Evolutionary conservation across 2,329 filamentous ascomycete species (phyloP).

Genomic region (Hypoxylon sp.): DNA sequence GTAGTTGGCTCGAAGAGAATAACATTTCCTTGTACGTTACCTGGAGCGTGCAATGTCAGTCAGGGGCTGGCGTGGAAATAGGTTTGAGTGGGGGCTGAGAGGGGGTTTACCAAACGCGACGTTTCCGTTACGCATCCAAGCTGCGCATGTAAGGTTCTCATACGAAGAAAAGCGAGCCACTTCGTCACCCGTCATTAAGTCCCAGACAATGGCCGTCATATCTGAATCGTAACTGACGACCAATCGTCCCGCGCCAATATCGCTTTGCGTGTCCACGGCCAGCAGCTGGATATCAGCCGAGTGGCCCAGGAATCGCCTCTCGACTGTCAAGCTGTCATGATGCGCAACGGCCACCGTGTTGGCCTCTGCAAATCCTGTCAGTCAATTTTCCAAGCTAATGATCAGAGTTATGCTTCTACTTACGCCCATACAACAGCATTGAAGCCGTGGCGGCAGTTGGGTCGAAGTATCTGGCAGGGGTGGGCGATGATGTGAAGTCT

Average conservation of each 20-base stretch:
- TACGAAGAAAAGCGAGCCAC: slow-evolving; percentile 92
- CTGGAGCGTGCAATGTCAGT: slow-evolving; percentile 57
- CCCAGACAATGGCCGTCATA: slow-evolving; percentile 95
- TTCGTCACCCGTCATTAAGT: slow-evolving; percentile 89
- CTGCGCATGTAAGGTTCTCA: slow-evolving; percentile 81
- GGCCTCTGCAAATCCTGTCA: slow-evolving; percentile 61
- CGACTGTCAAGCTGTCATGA: slow-evolving; percentile 90
- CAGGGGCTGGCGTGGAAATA: slow-evolving; percentile 22
- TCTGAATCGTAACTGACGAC: slow-evolving; percentile 93
- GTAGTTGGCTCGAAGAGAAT: slow-evolving; percentile 94
- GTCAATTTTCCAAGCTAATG: slow-evolving; percentile 18
- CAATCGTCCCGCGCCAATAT: slow-evolving; percentile 81
- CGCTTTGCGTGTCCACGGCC: slow-evolving; percentile 89
- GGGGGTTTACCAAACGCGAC: slow-evolving; percentile 84
- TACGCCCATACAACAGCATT: slow-evolving; percentile 82
- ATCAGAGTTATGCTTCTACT: slow-evolving; percentile 25
- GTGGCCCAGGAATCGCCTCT: slow-evolving; percentile 85
- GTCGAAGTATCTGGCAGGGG: slow-evolving; percentile 70
- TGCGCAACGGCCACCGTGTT: slow-evolving; percentile 85
- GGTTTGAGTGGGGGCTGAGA: no score
- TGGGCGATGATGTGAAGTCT: slow-evolving; percentile 61
- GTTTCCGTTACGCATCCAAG: slow-evolving; percentile 98
- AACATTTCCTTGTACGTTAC: slow-evolving; percentile 90
- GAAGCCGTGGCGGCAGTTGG: slow-evolving; percentile 91
- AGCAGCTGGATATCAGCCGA: slow-evolving; percentile 83